phyloP scores from a whole-genome alignment of 331 rosid genomes.

The Saraca asoca region DNA sequence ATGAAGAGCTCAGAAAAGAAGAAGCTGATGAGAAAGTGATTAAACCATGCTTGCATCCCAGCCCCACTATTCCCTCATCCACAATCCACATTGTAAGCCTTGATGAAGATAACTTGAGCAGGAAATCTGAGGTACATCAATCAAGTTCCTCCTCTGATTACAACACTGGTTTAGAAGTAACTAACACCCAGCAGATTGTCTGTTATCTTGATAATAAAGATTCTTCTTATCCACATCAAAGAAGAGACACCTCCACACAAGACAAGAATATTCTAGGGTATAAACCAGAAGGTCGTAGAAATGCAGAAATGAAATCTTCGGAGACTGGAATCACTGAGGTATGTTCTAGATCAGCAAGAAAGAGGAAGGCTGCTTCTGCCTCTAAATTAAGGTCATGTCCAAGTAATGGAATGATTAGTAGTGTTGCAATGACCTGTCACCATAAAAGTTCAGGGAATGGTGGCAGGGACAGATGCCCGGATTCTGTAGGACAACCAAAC shows the following conservation, averaged over 20 bases:
- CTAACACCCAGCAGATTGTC: background rate
- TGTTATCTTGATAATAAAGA: slow-evolving; percentile 21
- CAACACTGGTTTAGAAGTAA: slow-evolving; percentile 3
- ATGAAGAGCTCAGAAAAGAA: slow-evolving; percentile 27
- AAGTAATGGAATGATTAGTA: background rate
- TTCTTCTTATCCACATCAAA: slow-evolving; percentile 17
- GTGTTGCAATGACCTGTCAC: slow-evolving; percentile 11
- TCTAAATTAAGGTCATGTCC: slow-evolving; percentile 31
- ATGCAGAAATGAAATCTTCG: slow-evolving; percentile 19
- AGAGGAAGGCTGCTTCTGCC: slow-evolving; percentile 20
- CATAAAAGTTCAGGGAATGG: background rate
- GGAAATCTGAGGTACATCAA: background rate
- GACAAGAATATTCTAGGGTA: slow-evolving; percentile 15
- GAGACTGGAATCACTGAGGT: slow-evolving; percentile 25
- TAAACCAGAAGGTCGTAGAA: slow-evolving; percentile 15
- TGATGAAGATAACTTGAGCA: slow-evolving; percentile 6
- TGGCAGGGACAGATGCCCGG: background rate
- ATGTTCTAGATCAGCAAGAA: slow-evolving; percentile 19
- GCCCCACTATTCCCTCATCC: background rate
- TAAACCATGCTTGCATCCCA: slow-evolving; percentile 12
- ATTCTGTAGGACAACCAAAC: background rate
- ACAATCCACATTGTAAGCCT: background rate
- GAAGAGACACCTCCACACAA: slow-evolving; percentile 12
- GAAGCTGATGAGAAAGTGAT: slow-evolving; percentile 20
- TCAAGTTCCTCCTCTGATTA: slow-evolving; percentile 14